Evolutionary conservation across 345 rosid genomes (phyloP).

Genomic region (Moricandia moricandioides): DNA sequence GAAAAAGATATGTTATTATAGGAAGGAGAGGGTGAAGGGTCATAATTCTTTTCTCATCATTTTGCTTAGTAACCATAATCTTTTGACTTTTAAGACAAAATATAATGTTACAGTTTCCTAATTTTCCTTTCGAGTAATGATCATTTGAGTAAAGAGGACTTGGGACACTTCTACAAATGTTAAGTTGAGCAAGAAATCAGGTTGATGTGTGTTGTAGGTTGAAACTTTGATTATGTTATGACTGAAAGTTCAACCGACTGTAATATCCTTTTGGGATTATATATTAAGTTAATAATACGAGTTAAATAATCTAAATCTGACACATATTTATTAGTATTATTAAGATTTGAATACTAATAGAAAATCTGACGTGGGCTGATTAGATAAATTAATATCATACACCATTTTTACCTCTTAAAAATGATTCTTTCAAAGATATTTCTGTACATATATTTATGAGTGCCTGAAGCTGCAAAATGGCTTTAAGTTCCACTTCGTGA

Average conservation of each 20-base stretch:
- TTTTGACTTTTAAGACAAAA: conserved; percentile 14
- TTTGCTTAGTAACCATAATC: conserved; percentile 37
- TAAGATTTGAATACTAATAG: not conserved
- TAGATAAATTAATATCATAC: not conserved
- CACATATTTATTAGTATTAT: not conserved
- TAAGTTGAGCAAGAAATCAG: not conserved
- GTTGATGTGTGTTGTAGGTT: not conserved
- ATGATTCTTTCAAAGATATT: not conserved
- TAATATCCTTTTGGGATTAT: not conserved
- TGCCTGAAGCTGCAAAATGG: not conserved
- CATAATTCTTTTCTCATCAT: conserved; percentile 49
- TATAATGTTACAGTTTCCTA: not conserved
- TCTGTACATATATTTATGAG: not conserved
- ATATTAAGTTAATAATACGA: not conserved
- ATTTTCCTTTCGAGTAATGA: not conserved
- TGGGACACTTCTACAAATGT: not conserved
- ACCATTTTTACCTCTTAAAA: not conserved
- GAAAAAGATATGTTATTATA: not conserved
- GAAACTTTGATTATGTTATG: not conserved
- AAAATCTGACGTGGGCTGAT: not conserved
- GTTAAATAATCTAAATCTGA: not conserved
- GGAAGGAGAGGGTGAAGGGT: conserved; percentile 24
- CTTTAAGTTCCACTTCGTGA: conserved; percentile 12
- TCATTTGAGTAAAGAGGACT: not conserved
- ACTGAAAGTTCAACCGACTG: not conserved